phyloP scores from a whole-genome alignment of 208 protist genomes.

The Jaenimonas drosophilae region DNA sequence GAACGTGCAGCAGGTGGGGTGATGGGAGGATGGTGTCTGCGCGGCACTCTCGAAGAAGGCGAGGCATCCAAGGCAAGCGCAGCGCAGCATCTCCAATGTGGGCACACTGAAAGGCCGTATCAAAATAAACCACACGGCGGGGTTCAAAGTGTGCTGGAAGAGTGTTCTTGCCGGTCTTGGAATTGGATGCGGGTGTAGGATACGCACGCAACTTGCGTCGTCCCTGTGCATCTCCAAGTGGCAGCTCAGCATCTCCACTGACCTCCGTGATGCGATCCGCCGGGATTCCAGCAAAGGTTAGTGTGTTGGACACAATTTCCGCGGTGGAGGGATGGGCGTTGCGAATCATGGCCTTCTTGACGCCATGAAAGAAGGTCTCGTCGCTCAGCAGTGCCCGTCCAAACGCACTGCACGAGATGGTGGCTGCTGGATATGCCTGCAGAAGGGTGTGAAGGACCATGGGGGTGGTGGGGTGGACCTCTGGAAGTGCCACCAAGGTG shows the following conservation, averaged over 20 bases:
- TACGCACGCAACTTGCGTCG: background rate
- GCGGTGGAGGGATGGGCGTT: slow-evolving; percentile 13
- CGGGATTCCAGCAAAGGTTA: too few relatives aligned
- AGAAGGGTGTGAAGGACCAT: slow-evolving; percentile 26
- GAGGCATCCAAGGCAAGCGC: slow-evolving; percentile 52
- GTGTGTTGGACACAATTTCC: background rate
- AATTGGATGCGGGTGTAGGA: background rate
- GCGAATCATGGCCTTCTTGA: slow-evolving; percentile 29
- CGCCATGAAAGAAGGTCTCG: slow-evolving; percentile 44
- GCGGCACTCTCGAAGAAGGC: slow-evolving; percentile 27
- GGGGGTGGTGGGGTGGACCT: slow-evolving; percentile 23
- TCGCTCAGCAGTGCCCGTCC: slow-evolving; percentile 48
- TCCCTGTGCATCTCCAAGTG: background rate
- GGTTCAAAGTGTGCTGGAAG: slow-evolving; percentile 44
- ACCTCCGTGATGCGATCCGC: too few relatives aligned
- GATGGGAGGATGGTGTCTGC: slow-evolving; percentile 18
- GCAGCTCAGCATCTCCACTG: background rate
- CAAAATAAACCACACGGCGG: slow-evolving; percentile 45
- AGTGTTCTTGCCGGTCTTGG: too few relatives aligned
- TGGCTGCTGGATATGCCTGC: slow-evolving; percentile 20
- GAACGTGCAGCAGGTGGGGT: slow-evolving; percentile 22
- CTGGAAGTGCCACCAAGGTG: slow-evolving; percentile 34
- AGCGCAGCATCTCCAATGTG: slow-evolving; percentile 28
- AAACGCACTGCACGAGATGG: slow-evolving; percentile 39
- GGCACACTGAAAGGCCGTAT: slow-evolving; percentile 42